phyloP scores from a whole-genome alignment of 805 yeast genomes.

The Teunomyces barrocoloradensis region DNA sequence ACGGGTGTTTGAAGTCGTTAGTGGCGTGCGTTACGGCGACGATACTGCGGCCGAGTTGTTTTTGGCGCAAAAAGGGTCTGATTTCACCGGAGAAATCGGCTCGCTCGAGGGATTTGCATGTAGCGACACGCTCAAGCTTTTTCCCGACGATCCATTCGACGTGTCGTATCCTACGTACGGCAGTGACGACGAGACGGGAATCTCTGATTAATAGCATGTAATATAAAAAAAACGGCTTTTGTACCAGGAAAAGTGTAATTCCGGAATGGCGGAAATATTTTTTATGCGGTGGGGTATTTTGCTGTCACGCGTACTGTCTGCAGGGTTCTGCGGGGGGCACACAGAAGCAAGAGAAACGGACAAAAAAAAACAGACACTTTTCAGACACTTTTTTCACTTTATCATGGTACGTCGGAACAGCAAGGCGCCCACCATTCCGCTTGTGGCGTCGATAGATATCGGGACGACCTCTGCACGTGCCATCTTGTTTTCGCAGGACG shows the following conservation, averaged over 20 bases:
- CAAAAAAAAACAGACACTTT: background rate
- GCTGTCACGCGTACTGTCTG: background rate
- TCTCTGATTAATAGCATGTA: background rate
- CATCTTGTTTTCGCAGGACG: constrained; percentile 69
- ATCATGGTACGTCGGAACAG: constrained; percentile 43
- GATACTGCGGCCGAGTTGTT: constrained; percentile 14
- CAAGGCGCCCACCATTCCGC: constrained; percentile 39
- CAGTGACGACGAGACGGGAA: background rate
- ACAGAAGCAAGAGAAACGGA: background rate
- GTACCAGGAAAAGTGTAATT: background rate
- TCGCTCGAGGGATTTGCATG: constrained; percentile 21
- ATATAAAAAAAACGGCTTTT: background rate
- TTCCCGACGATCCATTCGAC: background rate
- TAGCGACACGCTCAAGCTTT: constrained; percentile 1
- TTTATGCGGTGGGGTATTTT: background rate
- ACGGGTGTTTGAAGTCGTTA: constrained; percentile 54
- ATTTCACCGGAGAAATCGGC: constrained; percentile 28
- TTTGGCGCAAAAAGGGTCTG: constrained; percentile 11
- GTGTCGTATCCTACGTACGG: background rate
- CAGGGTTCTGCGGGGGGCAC: background rate
- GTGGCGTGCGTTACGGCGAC: constrained; percentile 39
- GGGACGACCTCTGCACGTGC: constrained; percentile 94
- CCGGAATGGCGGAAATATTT: background rate
- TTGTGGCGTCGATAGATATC: constrained; percentile 74
- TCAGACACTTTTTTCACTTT: background rate